Base-by-base conservation (phyloP, 2,329 filamentous ascomycete species). In the Alternaria ethzedia region DNA sequence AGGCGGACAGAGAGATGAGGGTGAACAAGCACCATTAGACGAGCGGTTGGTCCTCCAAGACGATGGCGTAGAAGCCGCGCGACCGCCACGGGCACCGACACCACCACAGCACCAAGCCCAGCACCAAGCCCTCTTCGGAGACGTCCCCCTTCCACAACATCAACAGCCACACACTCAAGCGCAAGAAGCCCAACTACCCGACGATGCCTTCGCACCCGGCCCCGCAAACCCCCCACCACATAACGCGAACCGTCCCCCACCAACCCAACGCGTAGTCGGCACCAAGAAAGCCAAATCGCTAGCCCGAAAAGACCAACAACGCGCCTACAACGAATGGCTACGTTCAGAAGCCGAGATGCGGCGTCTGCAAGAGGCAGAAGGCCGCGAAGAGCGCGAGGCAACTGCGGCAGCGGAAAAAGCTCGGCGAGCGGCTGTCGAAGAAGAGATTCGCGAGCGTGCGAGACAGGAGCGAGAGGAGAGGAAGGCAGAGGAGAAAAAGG, bases 201-300 rank as follows among this genome's bases (percentile, higher is more conserved):
- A 32, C 20, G 71, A 75, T 17, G 66, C 78, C 1, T 63, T 63
- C 32, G 60, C 60, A 3, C 60, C 60, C 1, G 82, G 80, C 7
- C 80, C 79, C 1, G 81, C 79, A 6, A 68, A 79, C 51, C 59
- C 61, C 20, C 61, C 50, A 47, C 60, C 60, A 46, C 41, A 52
- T 6, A 52, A 66, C 41, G 52, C 68, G 71, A 51, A 74, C 36
- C 64, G 64, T 1, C 74, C 41, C 55, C 68, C 8, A 3, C 72
- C 70, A 6, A 70, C 70, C n/a, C 78, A 74, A 59, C 75, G 77
- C 62, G 67, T 69, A 15, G 77, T 85, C 21, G 83, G 83, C 57
- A 81, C 83, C 11, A 85, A 85, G 66, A 85, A 85, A 68, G 83
- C 83, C 2, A 83, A 83, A 57, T 82, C 82, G 3, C 76, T 85